Evolutionary conservation across 352 stramenopile genomes (phyloP), one percentile per base, ranked within the genome.

Genomic region (Blastocystis sp.): DNA sequence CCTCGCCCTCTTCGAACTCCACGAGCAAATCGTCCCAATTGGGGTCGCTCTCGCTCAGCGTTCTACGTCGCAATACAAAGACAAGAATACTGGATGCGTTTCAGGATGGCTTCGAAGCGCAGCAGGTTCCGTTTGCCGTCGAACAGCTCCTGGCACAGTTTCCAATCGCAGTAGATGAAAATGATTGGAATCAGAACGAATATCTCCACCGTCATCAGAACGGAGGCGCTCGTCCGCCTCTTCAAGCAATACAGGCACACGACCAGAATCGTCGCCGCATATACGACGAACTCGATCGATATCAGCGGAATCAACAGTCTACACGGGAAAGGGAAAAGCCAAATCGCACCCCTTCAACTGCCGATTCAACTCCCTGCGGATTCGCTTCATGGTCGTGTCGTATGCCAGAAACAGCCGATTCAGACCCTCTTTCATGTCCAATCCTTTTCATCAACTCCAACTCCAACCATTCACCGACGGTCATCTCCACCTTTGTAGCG

Each of bases 1-100:
- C 74, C 34, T 84, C 74, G 0, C 74, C 74, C 48, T 84, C 74
- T 48, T 84, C 74, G 61, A 84, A 84, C 34, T 84, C 74, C 4
- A 84, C 74, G 23, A 59, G 66, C 4, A 67, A 41, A 52, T 84
- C 74, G 43, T 69, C 40, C 74, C 74, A 84, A 2, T 38, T 14
- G 2, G 56, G n/a, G 34, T 41, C 3, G 17, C 10, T 21, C 5
- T 34, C 14, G n/a, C 34, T 28, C 23, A 53, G 56, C 9, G 59
- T 69, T 7, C 11, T 34, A 64, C 74, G 11, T 84, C n/a, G 69
- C 10, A 59, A 19, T 1, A 59, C 19, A 23, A 21, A 38, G 17
- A 11, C 28, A 59, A 10, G 14, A 14, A 5, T 67, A 84, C 74
- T 67, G n/a, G 21, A 84, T 14, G 38, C 66, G 59, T 10, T 48